Conservation (phyloP, 129 eudicot species). For the Logfia minima region DNA sequence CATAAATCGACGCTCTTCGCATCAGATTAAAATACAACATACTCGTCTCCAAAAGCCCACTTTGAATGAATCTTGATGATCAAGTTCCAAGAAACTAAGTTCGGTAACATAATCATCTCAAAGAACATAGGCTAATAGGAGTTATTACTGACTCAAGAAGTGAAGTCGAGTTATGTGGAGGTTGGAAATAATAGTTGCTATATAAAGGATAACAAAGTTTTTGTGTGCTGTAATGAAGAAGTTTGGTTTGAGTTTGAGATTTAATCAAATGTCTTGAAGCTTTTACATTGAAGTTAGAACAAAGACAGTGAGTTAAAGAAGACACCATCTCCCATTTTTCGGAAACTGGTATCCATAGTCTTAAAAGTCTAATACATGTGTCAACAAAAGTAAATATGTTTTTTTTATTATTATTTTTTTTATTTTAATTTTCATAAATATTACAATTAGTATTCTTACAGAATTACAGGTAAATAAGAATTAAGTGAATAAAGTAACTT, state of each 20-base stretch:
- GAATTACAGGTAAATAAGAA: too few relatives aligned
- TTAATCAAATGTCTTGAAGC: neutral
- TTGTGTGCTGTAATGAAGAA: constrained; percentile 1
- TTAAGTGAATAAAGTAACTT: too few relatives aligned
- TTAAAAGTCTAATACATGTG: too few relatives aligned
- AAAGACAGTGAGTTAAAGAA: neutral
- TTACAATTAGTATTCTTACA: too few relatives aligned
- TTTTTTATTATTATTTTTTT: too few relatives aligned
- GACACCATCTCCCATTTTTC: constrained; percentile 4
- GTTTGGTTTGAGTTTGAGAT: constrained; percentile 6
- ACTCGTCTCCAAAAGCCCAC: constrained; percentile 27
- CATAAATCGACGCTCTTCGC: constrained; percentile 37
- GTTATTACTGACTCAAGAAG: constrained; percentile 27
- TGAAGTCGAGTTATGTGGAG: constrained; percentile 9
- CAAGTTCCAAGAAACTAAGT: constrained; percentile 57
- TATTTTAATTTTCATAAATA: too few relatives aligned
- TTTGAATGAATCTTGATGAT: constrained; percentile 36
- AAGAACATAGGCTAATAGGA: constrained; percentile 32
- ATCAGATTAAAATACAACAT: constrained; percentile 32
- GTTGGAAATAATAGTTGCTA: constrained; percentile 2
- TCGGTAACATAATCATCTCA: constrained; percentile 32
- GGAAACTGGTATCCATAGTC: neutral
- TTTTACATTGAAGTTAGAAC: neutral
- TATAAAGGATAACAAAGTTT: neutral
- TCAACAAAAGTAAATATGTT: too few relatives aligned